phyloP scores from a whole-genome alignment of 352 stramenopile genomes.

The Phytophthora pini region DNA sequence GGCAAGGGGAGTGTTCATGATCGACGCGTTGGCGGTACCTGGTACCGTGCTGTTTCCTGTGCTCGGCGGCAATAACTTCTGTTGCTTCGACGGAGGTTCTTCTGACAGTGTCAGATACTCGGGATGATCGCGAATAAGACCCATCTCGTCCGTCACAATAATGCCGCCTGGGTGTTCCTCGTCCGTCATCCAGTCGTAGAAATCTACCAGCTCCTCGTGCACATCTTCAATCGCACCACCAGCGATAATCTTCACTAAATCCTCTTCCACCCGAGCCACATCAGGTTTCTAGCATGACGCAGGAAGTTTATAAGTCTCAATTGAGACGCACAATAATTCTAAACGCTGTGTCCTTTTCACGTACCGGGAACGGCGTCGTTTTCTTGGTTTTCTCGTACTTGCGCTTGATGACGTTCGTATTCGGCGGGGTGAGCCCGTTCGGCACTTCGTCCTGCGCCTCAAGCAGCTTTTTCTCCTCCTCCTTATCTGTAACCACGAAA shows the following conservation, averaged over 20 bases:
- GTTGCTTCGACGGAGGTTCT: conserved; percentile 50
- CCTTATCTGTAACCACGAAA: conserved; percentile 83
- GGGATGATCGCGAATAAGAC: conserved; percentile 81
- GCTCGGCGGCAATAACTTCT: conserved; percentile 37
- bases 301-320: not conserved
- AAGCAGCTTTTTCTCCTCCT: conserved; percentile 70
- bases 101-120: conserved; percentile 78
- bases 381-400: conserved; percentile 90
- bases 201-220: conserved; percentile 88
- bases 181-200: conserved; percentile 88
- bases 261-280: conserved; percentile 83
- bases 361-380: conserved; percentile 81
- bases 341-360: conserved; percentile 3
- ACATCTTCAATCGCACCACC: conserved; percentile 80
- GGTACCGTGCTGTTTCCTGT: conserved; percentile 29
- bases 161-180: conserved; percentile 74
- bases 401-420: conserved; percentile 88
- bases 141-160: conserved; percentile 82
- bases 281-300: conserved; percentile 67
- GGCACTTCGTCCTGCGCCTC: conserved; percentile 72
- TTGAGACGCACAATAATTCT: no score
- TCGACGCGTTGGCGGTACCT: conserved; percentile 47
- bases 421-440: conserved; percentile 82
- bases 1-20: conserved; percentile 72
- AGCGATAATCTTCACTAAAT: conserved; percentile 83